Conservation (phyloP, 2,329 filamentous ascomycete species). For the Pseudogymnoascus verrucosus region DNA sequence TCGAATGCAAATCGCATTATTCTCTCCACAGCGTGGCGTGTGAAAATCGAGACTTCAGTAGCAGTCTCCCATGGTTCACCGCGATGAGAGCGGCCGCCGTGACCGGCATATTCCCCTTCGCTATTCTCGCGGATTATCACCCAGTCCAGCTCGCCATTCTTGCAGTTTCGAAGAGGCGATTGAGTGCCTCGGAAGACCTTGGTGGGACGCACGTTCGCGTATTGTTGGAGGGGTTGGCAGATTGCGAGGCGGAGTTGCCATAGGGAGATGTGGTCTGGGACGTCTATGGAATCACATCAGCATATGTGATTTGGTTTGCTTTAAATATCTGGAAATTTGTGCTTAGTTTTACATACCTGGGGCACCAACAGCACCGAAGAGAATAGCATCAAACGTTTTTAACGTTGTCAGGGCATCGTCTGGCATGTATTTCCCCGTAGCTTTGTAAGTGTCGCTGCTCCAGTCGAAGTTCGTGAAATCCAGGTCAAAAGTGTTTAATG, state of each 20-base stretch:
- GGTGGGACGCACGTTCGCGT: constrained; percentile 57
- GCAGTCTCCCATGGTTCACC: constrained; percentile 50
- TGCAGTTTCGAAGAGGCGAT: constrained; percentile 42
- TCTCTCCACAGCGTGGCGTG: constrained; percentile 49
- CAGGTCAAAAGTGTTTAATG: constrained; percentile 50
- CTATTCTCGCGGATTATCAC: constrained; percentile 59
- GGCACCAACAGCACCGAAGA: constrained; percentile 53
- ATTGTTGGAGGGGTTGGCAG: constrained; percentile 56
- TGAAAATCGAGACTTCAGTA: constrained; percentile 57
- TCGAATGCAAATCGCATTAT: constrained; percentile 58
- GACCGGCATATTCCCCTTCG: constrained; percentile 57
- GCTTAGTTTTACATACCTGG: constrained; percentile 35
- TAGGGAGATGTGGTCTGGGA: constrained; percentile 59
- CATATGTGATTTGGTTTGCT: background rate
- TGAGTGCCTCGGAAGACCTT: constrained; percentile 49
- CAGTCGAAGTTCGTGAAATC: constrained; percentile 53
- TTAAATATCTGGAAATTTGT: background rate
- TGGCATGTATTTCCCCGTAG: constrained; percentile 51
- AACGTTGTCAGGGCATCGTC: constrained; percentile 46
- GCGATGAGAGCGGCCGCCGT: constrained; percentile 51
- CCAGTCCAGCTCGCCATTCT: constrained; percentile 50
- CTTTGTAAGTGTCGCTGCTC: constrained; percentile 51
- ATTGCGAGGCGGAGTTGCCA: constrained; percentile 58
- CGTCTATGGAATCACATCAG: constrained; percentile 31
- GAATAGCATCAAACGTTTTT: constrained; percentile 49